Evolutionary conservation across 805 yeast species (phyloP), one percentile per base, ranked within the genome.

Genomic region (Starmera amethionina): DNA sequence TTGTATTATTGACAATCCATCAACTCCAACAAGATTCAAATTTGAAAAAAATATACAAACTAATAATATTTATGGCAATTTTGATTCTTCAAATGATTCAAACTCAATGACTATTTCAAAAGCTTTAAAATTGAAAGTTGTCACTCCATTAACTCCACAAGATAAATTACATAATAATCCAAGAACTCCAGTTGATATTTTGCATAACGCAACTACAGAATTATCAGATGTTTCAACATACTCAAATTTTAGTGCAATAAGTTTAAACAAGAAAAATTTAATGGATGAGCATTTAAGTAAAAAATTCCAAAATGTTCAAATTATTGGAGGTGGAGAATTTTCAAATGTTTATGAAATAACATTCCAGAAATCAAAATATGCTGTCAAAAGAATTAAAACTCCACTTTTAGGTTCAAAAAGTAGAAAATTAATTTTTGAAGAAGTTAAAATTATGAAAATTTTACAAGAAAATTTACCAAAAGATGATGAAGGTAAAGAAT

Each of bases 281-380:
- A 46, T 56, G 14, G 74, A 68, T 50, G 63, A 63, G 30, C 76
- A 73, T 54, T 53, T 75, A 25, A 54, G 64, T 32, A 66, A 72
- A 11, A 68, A 68, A 48, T 75, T 75, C 45, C 54, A 80, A 18
- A 78, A 81, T 46, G 89, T 90, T 35, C 69, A 71, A 35, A 62
- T 79, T 35, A 64, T 90, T 18, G 96, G 96, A 3, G 67, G 73
- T 30, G 97, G 98, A 19, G 95, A 87, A 59, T 93, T 93, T 54
- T 87, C 96, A 3, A 68, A 77, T 18, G 98, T 94, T 14, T 93
- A 78, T 59, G 83, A 83, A 46, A 90, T 90, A 34, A 69, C 77
- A 13, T 82, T 78, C 52, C 78, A 79, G 44, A 68, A 70, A 39
- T 71, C 73, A 37, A 78, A 58, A 51, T 87, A 79, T 59, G 97